Evolutionary conservation across 2,329 filamentous ascomycete species (phyloP), one percentile per base, ranked within the genome.

Genomic region (Ophiostoma ulmi): DNA sequence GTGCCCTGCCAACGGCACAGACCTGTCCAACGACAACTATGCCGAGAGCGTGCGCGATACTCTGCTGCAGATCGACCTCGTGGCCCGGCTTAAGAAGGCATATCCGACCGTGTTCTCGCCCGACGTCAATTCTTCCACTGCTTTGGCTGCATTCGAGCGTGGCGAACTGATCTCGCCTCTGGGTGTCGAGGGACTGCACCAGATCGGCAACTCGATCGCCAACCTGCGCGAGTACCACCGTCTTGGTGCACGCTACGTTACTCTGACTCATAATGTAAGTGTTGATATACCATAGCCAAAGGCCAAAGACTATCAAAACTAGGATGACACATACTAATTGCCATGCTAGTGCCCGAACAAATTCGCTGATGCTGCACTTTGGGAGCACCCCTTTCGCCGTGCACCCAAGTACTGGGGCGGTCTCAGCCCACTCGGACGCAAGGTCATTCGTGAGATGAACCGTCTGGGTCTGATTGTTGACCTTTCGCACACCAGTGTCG

Each of bases 401-500:
- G 83, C 86, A 72, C 79, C 85, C 69, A 87, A 90, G 0, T 81
- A 85, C 70, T 91, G 89, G 87, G 82, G 85, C 69, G 94, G 94
- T 1, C 83, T 98, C 1, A 94, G 90, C 72, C 82, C 85, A 0
- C 84, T 84, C 1, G 94, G 94, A 5, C 85, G 87, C 69, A 78
- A 83, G 14, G 80, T 97, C 0, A 83, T 98, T 64, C 83, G 83
- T 48, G 94, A 98, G 82, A 97, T 98, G 94, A 98, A 97, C 78
- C 87, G 94, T 3, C 83, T 97, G 1, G 94, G 94, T 36, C 93
- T 97, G 89, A 88, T 97, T n/a, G 91, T 98, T 58, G 94, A 97
- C 77, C 84, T 97, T 48, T 86, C 91, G 7, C 94, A 97, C 78
- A 83, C 83, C 5, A 87, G 90, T 75, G 86, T 87, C 71, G 90